Base-by-base conservation (phyloP, 306 rosid species). In the Dryas drummondii region DNA sequence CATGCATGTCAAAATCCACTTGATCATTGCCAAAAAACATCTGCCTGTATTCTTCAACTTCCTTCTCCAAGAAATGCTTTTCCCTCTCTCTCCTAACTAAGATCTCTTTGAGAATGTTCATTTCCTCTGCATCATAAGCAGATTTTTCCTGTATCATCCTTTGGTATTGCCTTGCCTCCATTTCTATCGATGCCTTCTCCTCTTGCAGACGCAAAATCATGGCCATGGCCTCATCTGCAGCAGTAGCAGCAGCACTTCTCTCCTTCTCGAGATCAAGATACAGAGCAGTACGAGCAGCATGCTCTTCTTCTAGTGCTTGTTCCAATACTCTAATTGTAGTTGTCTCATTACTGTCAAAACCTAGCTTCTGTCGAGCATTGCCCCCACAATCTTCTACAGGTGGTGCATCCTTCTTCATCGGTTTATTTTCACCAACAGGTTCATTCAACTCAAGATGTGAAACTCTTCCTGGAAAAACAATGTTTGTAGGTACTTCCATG, bases 211-310 rank as follows among this genome's bases (percentile, higher is more conserved):
- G 86, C 60, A 84, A 68, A 47, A 87, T 87, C 90, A 87, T 87
- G 27, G 88, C 85, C 90, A 87, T 87, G 68, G 86, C 86, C 76
- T 82, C 90, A 74, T 87, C 88, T 53, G 90, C 83, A 44, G 90
- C 90, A 12, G 79, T 58, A 27, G 86, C 83, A 74, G 88, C 83
- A 19, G 83, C 84, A 77, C 78, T 79, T 84, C 90, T 84, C 77
- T 87, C 90, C 71, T 87, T 82, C 86, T 87, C 90, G 26, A 87
- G 87, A 17, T 87, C 90, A 69, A 79, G 59, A 54, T 82, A 81
- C 32, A 87, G 73, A 48, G 84, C 74, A 61, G 79, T 49, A 15
- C 79, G 78, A 69, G 81, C 84, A 22, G 76, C 60, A 0, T 74
- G 72, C 82, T 84, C 88, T 84, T 84, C 84, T 75, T 84, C 79